Evolutionary conservation across 1,139 yeast genomes (phyloP), one percentile per base, ranked within the genome.

Genomic region (Pichia kudriavzevii): DNA sequence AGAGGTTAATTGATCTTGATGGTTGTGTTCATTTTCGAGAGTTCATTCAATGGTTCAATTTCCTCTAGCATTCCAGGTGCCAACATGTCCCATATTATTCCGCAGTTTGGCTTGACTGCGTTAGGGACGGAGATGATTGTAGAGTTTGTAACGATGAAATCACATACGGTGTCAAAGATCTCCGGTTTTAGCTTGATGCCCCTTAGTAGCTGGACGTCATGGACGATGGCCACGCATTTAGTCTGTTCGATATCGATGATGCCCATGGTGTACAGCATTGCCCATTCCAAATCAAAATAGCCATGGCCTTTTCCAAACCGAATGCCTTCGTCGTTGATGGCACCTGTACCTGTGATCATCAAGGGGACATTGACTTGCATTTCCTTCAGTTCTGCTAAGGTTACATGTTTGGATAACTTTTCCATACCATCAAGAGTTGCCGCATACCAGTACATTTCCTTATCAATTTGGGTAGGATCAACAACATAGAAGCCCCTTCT

Each of bases 281-380:
- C 57, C 57, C 57, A 52, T 36, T 52, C 57, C 19, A 50, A 38
- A 34, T 52, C 57, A 35, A 52, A 52, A 31, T 35, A 51, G 2
- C 56, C 57, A 34, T 52, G 57, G 3, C 57, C 57, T 34, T 52
- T 52, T 23, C 57, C 57, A 24, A 52, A 49, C 23, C 57, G 34
- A 12, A 52, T 45, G 19, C 57, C 57, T 30, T 44, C 45, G 28
- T 42, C 41, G 32, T 52, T 52, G 24, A 52, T 50, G 12, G 56
- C 56, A 25, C 56, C 56, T 1, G 57, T 50, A 10, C 56, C 57
- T 4, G 57, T 52, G 8, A 52, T 40, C 56, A 52, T 50, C 10
- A 43, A 26, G 12, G 37, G 28, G 16, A 50, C 39, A 20, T 34
- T 28, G n/a, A 48, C 25, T 7, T 37, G 23, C n/a, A 28, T n/a